Evolutionary conservation across 768 basidiomycete species (phyloP), one percentile per base, ranked within the genome.

Genomic region (Psilocybe sp.): DNA sequence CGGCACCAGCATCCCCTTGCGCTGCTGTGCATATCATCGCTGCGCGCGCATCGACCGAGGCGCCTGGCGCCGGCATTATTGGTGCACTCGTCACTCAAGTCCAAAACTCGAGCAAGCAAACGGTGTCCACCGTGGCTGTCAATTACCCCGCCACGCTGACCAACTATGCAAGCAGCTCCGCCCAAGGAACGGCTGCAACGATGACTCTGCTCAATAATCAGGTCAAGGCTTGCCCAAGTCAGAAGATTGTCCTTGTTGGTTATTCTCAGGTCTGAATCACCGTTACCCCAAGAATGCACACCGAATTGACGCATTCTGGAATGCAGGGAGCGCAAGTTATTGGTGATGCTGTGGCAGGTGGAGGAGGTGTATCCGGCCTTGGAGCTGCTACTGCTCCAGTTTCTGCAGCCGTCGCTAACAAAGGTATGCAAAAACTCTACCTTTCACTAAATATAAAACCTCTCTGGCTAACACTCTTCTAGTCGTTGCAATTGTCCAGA

Each of bases 221-320:
- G 49, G 59, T 56, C 13, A 49, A 50, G 16, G 48, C 58, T 23
- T 66, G 65, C 46, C 65, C 65, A 3, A 55, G 54, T 38, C 63
- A 64, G 43, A 66, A 66, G 54, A 64, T 66, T 37, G 65, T 66
- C 18, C 58, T 66, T 11, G 60, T 64, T 43, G 63, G 65, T 20
- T 66, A 64, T 36, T 64, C 62, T 20, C 62, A 64, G 51, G 62
- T 61, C 23, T 18, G 12, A 18, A 16, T 11, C 42, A 34, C 3
- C 43, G 23, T 12, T 14, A 31, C 7, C 40, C 18, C 20, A 9
- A 16, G 3, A 12, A 19, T 11, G 12, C 31, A 14, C 23, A 47
- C 18, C 15, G 14, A 6, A 28, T 18, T 41, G 23, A 34, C 34
- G n/a, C n/a, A 19, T 12, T 19, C 15, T 10, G 3, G 36, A 1